Evolutionary conservation across 2,329 filamentous ascomycete species (phyloP).

Genomic region (Scedosporium minutisporum): DNA sequence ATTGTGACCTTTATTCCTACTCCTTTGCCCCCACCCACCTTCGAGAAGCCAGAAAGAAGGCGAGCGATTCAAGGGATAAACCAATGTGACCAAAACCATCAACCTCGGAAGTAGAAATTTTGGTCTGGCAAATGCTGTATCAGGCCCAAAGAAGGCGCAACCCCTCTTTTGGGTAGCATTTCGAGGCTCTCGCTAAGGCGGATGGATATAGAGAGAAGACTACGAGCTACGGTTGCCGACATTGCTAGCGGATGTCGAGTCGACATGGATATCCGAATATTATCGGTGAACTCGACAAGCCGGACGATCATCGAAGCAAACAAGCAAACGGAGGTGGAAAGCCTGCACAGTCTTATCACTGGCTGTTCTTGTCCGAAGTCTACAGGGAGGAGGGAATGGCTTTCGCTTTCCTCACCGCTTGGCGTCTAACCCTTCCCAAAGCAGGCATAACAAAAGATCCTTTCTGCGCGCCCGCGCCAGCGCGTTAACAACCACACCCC

Average conservation of each 20-base stretch:
- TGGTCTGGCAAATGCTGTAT: neutral
- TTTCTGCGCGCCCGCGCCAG: neutral
- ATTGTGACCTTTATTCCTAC: neutral
- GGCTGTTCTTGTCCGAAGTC: too few relatives aligned
- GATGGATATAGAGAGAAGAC: too few relatives aligned
- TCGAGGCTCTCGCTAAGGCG: neutral
- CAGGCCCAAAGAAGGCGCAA: neutral
- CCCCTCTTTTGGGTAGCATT: neutral
- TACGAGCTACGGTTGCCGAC: too few relatives aligned
- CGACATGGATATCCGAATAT: too few relatives aligned
- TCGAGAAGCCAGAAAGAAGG: neutral
- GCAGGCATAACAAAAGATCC: neutral
- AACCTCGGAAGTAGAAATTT: neutral
- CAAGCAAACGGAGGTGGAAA: too few relatives aligned
- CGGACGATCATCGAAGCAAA: too few relatives aligned
- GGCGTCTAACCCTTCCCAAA: slow-evolving; percentile 1
- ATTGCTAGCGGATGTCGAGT: too few relatives aligned
- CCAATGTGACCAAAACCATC: neutral
- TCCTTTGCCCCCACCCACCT: neutral
- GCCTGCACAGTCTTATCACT: too few relatives aligned
- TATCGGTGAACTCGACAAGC: too few relatives aligned
- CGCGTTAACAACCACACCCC: neutral
- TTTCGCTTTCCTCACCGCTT: neutral
- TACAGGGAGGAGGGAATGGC: neutral
- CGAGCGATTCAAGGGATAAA: neutral